Evolutionary conservation across 495 filamentous ascomycete species (phyloP).

Genomic region (Penicillium waksmanii): DNA sequence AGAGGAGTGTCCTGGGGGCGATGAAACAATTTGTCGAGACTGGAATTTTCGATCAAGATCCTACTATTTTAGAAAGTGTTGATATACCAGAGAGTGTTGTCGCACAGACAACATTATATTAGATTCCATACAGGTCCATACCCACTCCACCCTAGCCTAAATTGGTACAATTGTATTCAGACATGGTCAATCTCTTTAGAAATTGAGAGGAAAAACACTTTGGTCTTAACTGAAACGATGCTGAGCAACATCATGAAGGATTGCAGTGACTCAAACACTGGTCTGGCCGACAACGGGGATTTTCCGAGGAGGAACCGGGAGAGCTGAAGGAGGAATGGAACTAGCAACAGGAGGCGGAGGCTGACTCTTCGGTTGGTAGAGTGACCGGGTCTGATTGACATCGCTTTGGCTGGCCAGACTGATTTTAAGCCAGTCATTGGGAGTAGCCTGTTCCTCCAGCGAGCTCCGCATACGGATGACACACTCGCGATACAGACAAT

Average conservation of each 20-base stretch:
- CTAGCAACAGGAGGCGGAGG: neutral
- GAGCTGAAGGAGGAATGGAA: neutral
- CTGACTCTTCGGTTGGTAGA: conserved; percentile 1
- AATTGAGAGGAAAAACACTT: no score
- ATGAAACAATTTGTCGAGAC: conserved; percentile 23
- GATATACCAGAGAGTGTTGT: conserved; percentile 23
- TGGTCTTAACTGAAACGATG: neutral
- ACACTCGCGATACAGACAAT: conserved; percentile 20
- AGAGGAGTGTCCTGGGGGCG: conserved; percentile 22
- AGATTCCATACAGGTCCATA: neutral
- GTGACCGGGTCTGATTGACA: conserved; percentile 7
- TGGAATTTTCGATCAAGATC: conserved; percentile 20
- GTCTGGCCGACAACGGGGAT: neutral
- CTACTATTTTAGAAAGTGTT: conserved; percentile 21
- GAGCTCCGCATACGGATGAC: conserved; percentile 23
- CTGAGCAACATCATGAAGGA: neutral
- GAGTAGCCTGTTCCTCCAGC: conserved; percentile 14
- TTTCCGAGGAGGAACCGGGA: conserved; percentile 8
- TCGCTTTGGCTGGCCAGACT: conserved; percentile 23
- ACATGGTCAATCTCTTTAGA: no score
- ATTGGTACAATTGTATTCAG: no score
- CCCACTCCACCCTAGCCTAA: no score
- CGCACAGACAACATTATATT: neutral
- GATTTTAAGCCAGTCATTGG: conserved; percentile 23
- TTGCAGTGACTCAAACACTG: neutral